Evolutionary conservation across 108 stramenopile species (phyloP).

Genomic region (Fistulifera pelliculosa): DNA sequence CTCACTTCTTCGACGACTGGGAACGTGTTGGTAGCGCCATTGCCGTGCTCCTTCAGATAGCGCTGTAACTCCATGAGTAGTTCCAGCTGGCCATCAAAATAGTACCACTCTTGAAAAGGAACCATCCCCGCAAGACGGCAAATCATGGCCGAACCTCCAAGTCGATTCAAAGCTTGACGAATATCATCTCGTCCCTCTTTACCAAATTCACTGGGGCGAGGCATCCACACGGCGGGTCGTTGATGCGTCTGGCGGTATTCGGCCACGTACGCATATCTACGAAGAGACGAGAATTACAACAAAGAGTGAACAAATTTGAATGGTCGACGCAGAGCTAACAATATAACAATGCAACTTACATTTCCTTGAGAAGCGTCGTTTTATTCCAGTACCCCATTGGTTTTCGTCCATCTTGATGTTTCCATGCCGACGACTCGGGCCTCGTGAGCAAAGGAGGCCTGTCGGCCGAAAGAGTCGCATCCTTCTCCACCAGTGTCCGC

Average conservation of each 20-base stretch:
- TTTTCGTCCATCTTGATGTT: conserved; percentile 15
- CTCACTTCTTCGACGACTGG: conserved; percentile 23
- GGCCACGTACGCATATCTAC: conserved; percentile 39
- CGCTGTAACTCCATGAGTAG: conserved; percentile 39
- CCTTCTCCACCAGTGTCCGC: conserved; percentile 16
- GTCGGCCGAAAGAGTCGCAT: conserved; percentile 4
- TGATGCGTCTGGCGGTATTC: conserved; percentile 21
- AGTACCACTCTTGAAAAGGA: conserved; percentile 54
- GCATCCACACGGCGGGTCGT: conserved; percentile 67
- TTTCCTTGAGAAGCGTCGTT: conserved; percentile 22
- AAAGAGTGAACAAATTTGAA: not conserved
- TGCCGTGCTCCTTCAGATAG: conserved; percentile 34
- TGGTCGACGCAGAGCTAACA: not conserved
- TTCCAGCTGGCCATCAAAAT: conserved; percentile 53
- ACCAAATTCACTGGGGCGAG: conserved; percentile 43
- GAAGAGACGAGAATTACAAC: conserved; percentile 2
- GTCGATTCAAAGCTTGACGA: conserved; percentile 42
- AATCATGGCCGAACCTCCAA: conserved; percentile 16
- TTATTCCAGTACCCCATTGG: conserved; percentile 43
- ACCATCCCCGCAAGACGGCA: conserved; percentile 41
- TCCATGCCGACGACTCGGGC: conserved; percentile 10
- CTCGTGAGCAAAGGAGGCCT: conserved; percentile 11
- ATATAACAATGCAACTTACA: conserved; percentile 23
- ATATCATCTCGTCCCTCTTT: conserved; percentile 30
- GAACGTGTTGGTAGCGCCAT: conserved; percentile 29